A percentile compares a stretch with the other conserved stretches of the same genome.
phyloP scores from a whole-genome alignment of 2,329 filamentous ascomycete genomes.

The Paecilomyces formosus region DNA sequence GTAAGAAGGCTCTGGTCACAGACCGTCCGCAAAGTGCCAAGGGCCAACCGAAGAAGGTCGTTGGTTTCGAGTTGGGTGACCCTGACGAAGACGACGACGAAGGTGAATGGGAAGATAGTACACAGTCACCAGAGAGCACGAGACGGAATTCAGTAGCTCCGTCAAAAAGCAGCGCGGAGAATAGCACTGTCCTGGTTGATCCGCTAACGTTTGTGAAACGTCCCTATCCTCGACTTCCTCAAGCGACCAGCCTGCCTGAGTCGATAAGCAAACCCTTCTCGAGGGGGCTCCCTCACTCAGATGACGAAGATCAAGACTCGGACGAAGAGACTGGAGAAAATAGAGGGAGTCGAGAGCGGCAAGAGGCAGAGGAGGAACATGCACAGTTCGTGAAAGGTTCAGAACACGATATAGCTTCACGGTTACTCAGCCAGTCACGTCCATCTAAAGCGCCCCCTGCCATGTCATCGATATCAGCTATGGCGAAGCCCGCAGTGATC shows the following conservation, averaged over 20 bases:
- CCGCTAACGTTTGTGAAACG: constrained; percentile 35
- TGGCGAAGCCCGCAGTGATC: constrained; percentile 29
- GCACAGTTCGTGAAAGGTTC: constrained; percentile 12
- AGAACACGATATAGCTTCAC: constrained; percentile 30
- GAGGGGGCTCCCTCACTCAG: constrained; percentile 14
- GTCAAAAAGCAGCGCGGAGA: constrained; percentile 27
- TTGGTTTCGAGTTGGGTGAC: constrained; percentile 39
- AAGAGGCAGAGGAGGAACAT: constrained; percentile 11
- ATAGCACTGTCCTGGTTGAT: constrained; percentile 27
- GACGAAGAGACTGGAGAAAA: not conserved
- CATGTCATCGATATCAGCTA: constrained; percentile 42
- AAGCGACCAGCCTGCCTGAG: constrained; percentile 31
- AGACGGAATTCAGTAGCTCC: constrained; percentile 37
- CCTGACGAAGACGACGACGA: constrained; percentile 40
- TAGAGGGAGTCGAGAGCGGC: not conserved
- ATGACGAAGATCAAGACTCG: constrained; percentile 12
- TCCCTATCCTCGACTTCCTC: constrained; percentile 29
- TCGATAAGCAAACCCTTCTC: constrained; percentile 25
- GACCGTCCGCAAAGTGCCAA: constrained; percentile 25
- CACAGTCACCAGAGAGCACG: constrained; percentile 41
- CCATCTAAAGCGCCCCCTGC: constrained; percentile 39
- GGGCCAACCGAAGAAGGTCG: constrained; percentile 36
- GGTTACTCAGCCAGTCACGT: constrained; percentile 31
- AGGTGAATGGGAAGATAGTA: constrained; percentile 42
- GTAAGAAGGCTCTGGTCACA: constrained; percentile 32